phyloP scores from a whole-genome alignment of 441 rosid species.

The Arabidopsis lyrata region DNA sequence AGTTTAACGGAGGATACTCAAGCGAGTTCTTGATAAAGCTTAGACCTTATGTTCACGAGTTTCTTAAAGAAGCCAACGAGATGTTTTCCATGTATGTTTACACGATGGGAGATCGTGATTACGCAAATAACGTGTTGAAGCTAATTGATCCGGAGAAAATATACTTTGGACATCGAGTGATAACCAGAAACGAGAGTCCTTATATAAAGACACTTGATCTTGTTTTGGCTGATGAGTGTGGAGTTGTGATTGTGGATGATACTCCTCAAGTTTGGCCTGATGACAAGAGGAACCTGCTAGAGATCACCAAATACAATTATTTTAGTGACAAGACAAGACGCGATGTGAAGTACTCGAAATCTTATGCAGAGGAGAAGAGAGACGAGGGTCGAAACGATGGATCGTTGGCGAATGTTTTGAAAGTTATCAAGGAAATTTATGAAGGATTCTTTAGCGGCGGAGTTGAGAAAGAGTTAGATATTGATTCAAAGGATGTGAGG shows the following conservation, averaged over 20 bases:
- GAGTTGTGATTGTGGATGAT: constrained; percentile 35
- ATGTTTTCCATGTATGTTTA: constrained; percentile 35
- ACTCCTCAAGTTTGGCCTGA: constrained; percentile 27
- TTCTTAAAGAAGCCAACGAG: constrained; percentile 26
- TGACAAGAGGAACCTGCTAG: constrained; percentile 13
- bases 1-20: neutral
- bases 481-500: constrained; percentile 17
- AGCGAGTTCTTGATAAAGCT: constrained; percentile 30
- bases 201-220: constrained; percentile 18
- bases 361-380: constrained; percentile 30
- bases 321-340: neutral
- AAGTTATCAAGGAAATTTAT: constrained; percentile 22
- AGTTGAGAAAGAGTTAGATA: neutral
- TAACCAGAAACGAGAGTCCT: constrained; percentile 14
- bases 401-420: constrained; percentile 28
- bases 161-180: constrained; percentile 31
- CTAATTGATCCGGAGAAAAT: constrained; percentile 17
- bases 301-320: constrained; percentile 21
- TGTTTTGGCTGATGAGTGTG: constrained; percentile 22
- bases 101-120: constrained; percentile 1
- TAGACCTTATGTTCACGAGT: constrained; percentile 25
- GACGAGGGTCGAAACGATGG: constrained; percentile 11
- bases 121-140: neutral
- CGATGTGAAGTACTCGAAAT: neutral
- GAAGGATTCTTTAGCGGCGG: constrained; percentile 8